Evolutionary conservation across 495 filamentous ascomycete genomes (phyloP).

Genomic region (Antarctomyces pellizariae): DNA sequence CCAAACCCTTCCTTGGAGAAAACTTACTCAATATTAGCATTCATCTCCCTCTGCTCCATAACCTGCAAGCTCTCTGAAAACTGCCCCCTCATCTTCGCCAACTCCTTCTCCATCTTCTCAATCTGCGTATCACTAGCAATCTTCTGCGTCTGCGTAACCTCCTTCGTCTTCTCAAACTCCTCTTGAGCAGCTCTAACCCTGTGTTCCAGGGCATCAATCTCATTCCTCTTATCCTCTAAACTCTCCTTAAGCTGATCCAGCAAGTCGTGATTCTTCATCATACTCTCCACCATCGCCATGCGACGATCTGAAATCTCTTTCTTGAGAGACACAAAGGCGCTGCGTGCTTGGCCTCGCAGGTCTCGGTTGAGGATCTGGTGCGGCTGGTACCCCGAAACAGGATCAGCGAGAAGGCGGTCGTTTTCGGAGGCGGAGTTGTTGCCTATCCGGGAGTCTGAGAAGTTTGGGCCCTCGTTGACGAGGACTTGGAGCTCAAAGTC

Average conservation of each 20-base stretch:
- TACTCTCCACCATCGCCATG: constrained; percentile 56
- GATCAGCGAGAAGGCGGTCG: constrained; percentile 52
- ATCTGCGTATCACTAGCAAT: constrained; percentile 75
- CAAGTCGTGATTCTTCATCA: constrained; percentile 76
- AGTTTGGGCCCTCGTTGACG: constrained; percentile 45
- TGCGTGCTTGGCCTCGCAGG: constrained; percentile 57
- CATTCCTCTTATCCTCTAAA: constrained; percentile 76
- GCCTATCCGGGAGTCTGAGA: constrained; percentile 48
- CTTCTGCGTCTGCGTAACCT: constrained; percentile 70
- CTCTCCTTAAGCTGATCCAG: constrained; percentile 84
- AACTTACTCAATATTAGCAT: constrained; percentile 74
- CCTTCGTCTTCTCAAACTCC: constrained; percentile 84
- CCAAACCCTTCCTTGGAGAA: neutral
- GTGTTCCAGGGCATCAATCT: constrained; percentile 82
- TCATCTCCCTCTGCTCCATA: constrained; percentile 91
- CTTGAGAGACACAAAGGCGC: constrained; percentile 47
- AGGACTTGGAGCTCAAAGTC: constrained; percentile 63
- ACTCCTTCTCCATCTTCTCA: constrained; percentile 94
- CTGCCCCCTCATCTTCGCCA: constrained; percentile 70
- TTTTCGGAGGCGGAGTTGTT: constrained; percentile 26
- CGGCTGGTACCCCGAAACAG: constrained; percentile 69
- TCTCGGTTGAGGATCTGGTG: constrained; percentile 71
- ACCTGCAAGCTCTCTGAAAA: constrained; percentile 75
- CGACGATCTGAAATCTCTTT: constrained; percentile 78
- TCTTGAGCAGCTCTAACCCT: constrained; percentile 64